Percentiles rank a stretch among this genome's conserved stretches.
Conservation (phyloP, 176 grass and related monocot genomes). For the Bromus sterilis region DNA sequence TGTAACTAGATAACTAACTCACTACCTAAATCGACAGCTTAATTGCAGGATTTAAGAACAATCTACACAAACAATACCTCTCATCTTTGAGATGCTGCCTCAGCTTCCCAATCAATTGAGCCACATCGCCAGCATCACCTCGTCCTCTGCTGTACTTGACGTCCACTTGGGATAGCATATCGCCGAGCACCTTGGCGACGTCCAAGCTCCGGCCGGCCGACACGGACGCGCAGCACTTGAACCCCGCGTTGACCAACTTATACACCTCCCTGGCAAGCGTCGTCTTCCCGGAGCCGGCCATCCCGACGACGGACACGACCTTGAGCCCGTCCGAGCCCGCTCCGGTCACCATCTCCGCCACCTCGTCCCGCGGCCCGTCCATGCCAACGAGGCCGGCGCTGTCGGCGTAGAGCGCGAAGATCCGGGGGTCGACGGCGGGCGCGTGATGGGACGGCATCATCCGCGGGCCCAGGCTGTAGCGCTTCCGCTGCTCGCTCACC, state of each 20-base stretch:
- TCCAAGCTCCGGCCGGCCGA: neutral
- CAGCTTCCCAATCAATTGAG: neutral
- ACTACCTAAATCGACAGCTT: neutral
- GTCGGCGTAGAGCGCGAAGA: neutral
- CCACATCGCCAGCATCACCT: neutral
- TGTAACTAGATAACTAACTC: neutral
- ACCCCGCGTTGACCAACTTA: neutral
- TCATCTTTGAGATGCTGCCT: neutral
- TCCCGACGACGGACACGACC: conserved; percentile 10
- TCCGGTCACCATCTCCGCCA: neutral
- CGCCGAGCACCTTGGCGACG: neutral
- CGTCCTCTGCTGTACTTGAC: neutral
- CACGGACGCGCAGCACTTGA: neutral
- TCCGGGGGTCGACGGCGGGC: neutral
- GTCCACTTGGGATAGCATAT: neutral
- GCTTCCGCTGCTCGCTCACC: conserved; percentile 25
- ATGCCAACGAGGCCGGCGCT: neutral
- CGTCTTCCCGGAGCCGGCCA: conserved; percentile 40
- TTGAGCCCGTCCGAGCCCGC: neutral
- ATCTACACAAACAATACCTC: neutral
- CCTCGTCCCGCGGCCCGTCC: neutral
- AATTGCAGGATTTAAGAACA: neutral
- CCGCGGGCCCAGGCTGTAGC: conserved; percentile 7
- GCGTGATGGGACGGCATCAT: neutral
- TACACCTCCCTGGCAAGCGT: conserved; percentile 6